Base-by-base conservation (phyloP, 2,329 filamentous ascomycete species). In the Lojkania enalia region DNA sequence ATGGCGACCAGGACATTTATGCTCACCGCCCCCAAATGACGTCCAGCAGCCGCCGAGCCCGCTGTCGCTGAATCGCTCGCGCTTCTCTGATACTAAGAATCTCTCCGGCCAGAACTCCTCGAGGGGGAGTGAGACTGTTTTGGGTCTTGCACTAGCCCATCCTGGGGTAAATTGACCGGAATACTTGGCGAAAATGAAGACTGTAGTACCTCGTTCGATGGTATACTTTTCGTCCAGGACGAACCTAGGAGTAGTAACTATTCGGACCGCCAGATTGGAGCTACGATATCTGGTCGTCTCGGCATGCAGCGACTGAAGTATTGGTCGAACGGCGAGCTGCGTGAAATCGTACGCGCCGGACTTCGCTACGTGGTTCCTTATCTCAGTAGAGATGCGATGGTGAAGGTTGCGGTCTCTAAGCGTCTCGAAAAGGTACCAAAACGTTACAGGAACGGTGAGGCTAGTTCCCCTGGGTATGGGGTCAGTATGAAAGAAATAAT, bases 21-120 rank as follows among this genome's bases (percentile, higher is more conserved):
- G 55, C 2, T 45, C 46, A 4, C 48, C 48, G 0, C 69, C 69
- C 0, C 70, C 69, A 15, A 59, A 72, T 0, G 67, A 67, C 1
- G 69, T 61, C 49, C 58, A 72, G 0, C 61, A 59, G 0, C 63
- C 65, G 2, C 51, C 54, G 0, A 66, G 55, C 0, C 58, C 51
- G 1, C 66, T 60, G 0, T 52, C 44, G 2, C 41, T 57, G 35
- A 65, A 64, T 0, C 58, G 49, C n/a, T n/a, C n/a, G n/a, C n/a
- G n/a, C 30, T 33, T 33, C 9, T 12, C 30, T 16, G 30, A 16
- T 14, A 41, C 20, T 12, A 44, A 36, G 44, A 71, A 72, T n/a
- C 69, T 51, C 36, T 69, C 67, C 4, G 62, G 57, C 66, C 68
- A 71, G 48, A 66, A 71, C 0, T 42, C 36, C 21, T 68, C 50